These are phyloP conservation scores for Colletotrichum falcatum DNA, from an alignment of 2,329 filamentous ascomycete species.

Conservation along the genomic window DNA sequence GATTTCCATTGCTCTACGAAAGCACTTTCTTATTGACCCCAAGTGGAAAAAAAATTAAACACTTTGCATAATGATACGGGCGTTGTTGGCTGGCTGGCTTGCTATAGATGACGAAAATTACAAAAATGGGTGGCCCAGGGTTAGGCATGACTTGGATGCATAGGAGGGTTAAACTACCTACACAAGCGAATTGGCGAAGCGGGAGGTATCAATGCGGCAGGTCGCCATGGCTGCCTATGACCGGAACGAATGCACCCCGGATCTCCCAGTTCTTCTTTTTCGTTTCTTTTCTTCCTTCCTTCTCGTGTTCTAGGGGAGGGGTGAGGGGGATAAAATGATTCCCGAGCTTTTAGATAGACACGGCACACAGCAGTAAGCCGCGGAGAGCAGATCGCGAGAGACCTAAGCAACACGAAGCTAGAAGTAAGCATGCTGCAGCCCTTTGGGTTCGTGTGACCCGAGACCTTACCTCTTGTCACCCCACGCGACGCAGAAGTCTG, in stretches of 20 bases:
- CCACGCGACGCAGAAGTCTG: constrained; percentile 6
- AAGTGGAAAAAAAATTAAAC: constrained; percentile 16
- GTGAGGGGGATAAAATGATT: neutral
- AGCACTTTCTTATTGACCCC: constrained; percentile 25
- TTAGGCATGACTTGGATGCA: constrained; percentile 29
- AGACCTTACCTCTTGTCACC: constrained; percentile 1
- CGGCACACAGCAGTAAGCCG: constrained; percentile 5
- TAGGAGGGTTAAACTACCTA: constrained; percentile 19
- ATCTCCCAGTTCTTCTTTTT: constrained; percentile 6
- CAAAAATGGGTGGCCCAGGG: constrained; percentile 20
- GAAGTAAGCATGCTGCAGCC: constrained; percentile 22
- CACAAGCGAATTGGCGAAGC: constrained; percentile 26
- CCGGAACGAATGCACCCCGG: constrained; percentile 13
- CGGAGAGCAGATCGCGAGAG: constrained; percentile 18
- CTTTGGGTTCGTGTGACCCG: constrained; percentile 24
- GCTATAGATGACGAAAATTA: constrained; percentile 34
- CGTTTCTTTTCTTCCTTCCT: neutral
- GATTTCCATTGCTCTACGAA: constrained; percentile 31
- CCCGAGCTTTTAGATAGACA: constrained; percentile 25
- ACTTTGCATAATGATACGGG: constrained; percentile 36
- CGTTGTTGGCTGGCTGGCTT: constrained; percentile 38
- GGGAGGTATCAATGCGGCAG: constrained; percentile 23
- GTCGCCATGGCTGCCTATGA: neutral
- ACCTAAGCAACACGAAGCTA: constrained; percentile 24
- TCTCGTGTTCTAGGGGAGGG: neutral